These are phyloP conservation scores for Sporisorium sorghi DNA, from an alignment of 1,284 basidiomycete species.

Conservation along the genomic window DNA sequence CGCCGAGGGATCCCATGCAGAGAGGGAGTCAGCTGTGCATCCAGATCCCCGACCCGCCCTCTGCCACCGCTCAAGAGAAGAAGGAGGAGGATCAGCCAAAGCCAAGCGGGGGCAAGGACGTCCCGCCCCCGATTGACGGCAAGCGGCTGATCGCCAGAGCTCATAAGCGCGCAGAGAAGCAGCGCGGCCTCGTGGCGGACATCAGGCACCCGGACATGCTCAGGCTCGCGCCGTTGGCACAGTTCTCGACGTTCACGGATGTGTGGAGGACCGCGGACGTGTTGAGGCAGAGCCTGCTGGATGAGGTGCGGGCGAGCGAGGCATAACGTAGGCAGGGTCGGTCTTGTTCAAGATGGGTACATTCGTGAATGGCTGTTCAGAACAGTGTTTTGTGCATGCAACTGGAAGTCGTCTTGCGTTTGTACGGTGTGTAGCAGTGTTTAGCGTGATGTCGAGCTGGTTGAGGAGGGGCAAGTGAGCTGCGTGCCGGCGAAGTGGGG, in stretches of 20 bases:
- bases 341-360: too few relatives aligned
- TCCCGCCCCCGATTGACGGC: constrained; percentile 55
- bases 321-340: neutral
- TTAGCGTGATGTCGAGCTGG: too few relatives aligned
- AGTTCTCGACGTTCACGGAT: constrained; percentile 60
- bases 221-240: constrained; percentile 64
- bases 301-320: constrained; percentile 31
- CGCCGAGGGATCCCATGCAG: constrained; percentile 56
- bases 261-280: constrained; percentile 61
- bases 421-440: too few relatives aligned
- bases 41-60: constrained; percentile 47
- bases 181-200: constrained; percentile 59
- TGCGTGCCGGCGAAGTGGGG: constrained; percentile 10
- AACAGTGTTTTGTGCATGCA: too few relatives aligned
- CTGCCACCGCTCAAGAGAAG: constrained; percentile 5
- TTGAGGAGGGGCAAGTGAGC: too few relatives aligned
- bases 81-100: constrained; percentile 6
- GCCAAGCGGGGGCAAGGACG: constrained; percentile 32
- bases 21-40: constrained; percentile 63
- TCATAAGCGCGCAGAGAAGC: constrained; percentile 53
- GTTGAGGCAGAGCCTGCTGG: constrained; percentile 43
- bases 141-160: constrained; percentile 55
- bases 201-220: constrained; percentile 64
- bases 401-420: too few relatives aligned
- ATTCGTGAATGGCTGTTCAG: too few relatives aligned